Base-by-base conservation (phyloP, 768 basidiomycete species). In the Mycena sanguinolenta region DNA sequence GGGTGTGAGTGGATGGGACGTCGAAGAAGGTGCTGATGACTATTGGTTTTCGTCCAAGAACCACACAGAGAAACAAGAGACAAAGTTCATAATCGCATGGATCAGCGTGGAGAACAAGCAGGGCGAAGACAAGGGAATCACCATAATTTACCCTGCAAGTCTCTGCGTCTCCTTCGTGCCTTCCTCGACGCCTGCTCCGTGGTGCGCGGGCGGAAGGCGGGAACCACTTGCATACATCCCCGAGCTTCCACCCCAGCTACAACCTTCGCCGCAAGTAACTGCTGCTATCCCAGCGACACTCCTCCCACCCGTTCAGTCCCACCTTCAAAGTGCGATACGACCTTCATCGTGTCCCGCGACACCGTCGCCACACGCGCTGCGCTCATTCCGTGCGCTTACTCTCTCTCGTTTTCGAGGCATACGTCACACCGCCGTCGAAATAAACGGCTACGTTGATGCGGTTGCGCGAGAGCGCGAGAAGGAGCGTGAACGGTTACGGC, bases 121-220 rank as follows among this genome's bases (percentile, higher is more conserved):
- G 72, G 92, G 92, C 36, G 93, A 95, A 77, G 92, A 93, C 72
- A 94, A 94, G 74, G 93, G 93, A 0, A 81, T 93, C 34, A 83
- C 87, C n/a, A 82, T 92, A 58, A 89, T 95, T 70, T 95, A 93
- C 83, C 94, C 94, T 2, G 79, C 86, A 2, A 79, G 83, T 1
- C 86, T 95, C 5, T 92, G 90, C 71, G 75, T 87, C 27, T 79
- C 84, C 78, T 80, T 82, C 78, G n/a, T 85, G 78, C 78, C 83
- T 73, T 70, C 78, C n/a, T 23, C 75, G 55, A 62, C 82, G 19
- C 74, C 80, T 14, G 25, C 54, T 19, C 8, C 30, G 54, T 76
- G 84, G 64, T 77, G 79, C 27, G 78, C 79, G 63, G 58, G 71
- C 13, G 84, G 84, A 72, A 78, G 80, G 57, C 83, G 85, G 10